A percentile compares a stretch with the other conserved stretches of the same genome.
These are phyloP conservation scores for Mycena vitilis DNA, from an alignment of 768 basidiomycete species.

Conservation along the genomic window DNA sequence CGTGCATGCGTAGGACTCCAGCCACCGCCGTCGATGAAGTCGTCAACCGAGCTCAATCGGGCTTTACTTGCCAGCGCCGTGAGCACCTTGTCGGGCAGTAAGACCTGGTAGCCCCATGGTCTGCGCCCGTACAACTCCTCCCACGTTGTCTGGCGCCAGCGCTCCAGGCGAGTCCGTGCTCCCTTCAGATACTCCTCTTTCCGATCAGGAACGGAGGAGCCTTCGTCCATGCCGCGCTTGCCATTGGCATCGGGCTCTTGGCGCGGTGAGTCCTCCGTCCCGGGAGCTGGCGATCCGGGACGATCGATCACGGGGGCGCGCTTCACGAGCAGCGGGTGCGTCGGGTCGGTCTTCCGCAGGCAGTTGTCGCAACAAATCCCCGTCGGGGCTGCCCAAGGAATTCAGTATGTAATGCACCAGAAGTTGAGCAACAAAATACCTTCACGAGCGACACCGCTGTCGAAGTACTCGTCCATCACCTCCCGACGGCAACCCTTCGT, in stretches of 20 bases:
- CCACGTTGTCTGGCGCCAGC: conserved; percentile 8
- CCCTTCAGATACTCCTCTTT: not conserved
- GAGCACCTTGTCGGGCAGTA: conserved; percentile 36
- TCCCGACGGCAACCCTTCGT: not conserved
- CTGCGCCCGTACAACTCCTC: not conserved
- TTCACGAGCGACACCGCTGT: conserved; percentile 30
- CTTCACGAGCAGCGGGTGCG: conserved; percentile 1
- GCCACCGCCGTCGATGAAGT: conserved; percentile 24
- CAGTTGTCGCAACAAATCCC: conserved; percentile 34
- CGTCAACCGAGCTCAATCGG: conserved; percentile 29
- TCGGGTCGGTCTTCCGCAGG: conserved; percentile 2
- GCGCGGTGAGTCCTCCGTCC: not conserved
- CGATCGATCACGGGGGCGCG: not conserved
- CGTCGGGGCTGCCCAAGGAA: conserved; percentile 13
- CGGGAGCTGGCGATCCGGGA: not conserved
- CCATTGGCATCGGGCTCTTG: conserved; percentile 4
- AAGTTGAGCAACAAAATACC: not conserved
- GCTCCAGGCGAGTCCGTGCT: not conserved
- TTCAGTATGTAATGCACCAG: not conserved
- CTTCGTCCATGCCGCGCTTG: conserved; percentile 3
- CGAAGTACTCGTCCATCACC: conserved; percentile 41
- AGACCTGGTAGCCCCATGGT: conserved; percentile 11
- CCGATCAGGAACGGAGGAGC: conserved; percentile 2
- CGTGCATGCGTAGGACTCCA: conserved; percentile 28
- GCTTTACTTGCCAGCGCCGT: conserved; percentile 35